A percentile compares a stretch with the other conserved stretches of the same genome.
Conservation (phyloP, 768 basidiomycete species). For the Tephrocybe sp. region DNA sequence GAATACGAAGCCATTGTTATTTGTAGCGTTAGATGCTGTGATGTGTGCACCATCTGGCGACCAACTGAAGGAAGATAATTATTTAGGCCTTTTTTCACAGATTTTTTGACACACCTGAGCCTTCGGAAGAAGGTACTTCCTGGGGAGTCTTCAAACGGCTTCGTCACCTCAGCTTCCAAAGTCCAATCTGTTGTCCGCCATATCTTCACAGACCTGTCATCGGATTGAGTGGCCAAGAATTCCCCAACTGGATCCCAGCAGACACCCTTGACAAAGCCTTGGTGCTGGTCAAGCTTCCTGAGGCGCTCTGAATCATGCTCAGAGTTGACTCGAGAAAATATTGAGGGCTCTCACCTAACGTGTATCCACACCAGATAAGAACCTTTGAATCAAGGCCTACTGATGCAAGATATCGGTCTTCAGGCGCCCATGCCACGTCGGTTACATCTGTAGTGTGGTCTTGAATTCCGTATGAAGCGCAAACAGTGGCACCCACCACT, state of each 20-base stretch:
- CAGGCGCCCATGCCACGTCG: conserved; percentile 93
- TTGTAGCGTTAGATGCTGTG: conserved; percentile 96
- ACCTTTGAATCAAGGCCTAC: conserved; percentile 92
- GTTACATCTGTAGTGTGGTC: conserved; percentile 76
- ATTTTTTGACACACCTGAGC: conserved; percentile 57
- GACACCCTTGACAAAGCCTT: conserved; percentile 97
- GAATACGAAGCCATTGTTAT: conserved; percentile 94
- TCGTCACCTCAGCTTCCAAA: conserved; percentile 78
- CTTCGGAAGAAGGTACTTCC: conserved; percentile 93
- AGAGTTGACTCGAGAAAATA: not conserved
- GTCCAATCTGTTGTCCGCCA: conserved; percentile 96
- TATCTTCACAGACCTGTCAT: conserved; percentile 94
- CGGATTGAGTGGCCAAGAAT: conserved; percentile 96
- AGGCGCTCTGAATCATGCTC: conserved; percentile 62
- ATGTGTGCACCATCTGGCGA: conserved; percentile 99
- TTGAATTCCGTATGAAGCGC: conserved; percentile 4
- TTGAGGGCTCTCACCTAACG: conserved; percentile 63
- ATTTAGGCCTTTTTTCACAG: not conserved
- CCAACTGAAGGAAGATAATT: conserved; percentile 61
- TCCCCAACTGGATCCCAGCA: conserved; percentile 99
- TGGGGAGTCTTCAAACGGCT: conserved; percentile 93
- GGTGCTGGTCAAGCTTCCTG: conserved; percentile 82
- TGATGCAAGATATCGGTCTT: conserved; percentile 89
- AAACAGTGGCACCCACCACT: conserved; percentile 62
- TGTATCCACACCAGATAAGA: conserved; percentile 92